Percentiles rank a stretch among this genome's conserved stretches.
Evolutionary conservation across 1,284 basidiomycete species (phyloP).

Genomic region (Peniophora sp.): DNA sequence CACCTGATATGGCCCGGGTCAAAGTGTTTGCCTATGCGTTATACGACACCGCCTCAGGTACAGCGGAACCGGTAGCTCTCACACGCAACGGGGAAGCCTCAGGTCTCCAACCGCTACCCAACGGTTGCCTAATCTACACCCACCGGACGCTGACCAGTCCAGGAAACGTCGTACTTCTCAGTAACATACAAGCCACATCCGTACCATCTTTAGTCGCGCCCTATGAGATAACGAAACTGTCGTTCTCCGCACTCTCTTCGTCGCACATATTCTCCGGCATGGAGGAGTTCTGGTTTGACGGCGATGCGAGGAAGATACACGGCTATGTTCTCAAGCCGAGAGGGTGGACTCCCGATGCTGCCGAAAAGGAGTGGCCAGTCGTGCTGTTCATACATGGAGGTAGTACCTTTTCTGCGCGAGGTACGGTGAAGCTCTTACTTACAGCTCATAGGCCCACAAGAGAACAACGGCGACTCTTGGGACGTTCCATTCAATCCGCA

Average conservation of each 20-base stretch:
- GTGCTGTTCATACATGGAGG: slow-evolving; percentile 71
- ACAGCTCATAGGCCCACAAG: slow-evolving; percentile 47
- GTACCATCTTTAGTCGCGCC: too few relatives aligned
- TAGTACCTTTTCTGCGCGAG: slow-evolving; percentile 7
- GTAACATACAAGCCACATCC: slow-evolving; percentile 24
- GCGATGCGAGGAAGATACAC: slow-evolving; percentile 66
- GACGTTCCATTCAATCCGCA: slow-evolving; percentile 83
- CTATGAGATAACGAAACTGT: background rate
- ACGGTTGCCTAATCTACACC: slow-evolving; percentile 57
- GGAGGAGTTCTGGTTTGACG: slow-evolving; percentile 81
- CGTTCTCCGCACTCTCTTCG: background rate
- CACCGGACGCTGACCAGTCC: slow-evolving; percentile 63
- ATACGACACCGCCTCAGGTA: slow-evolving; percentile 33
- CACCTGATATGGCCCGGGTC: slow-evolving; percentile 64
- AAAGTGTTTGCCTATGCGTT: slow-evolving; percentile 63
- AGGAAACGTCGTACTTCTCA: slow-evolving; percentile 62
- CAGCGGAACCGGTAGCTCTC: slow-evolving; percentile 42
- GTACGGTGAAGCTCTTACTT: background rate
- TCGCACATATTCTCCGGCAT: background rate
- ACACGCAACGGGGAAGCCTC: slow-evolving; percentile 48
- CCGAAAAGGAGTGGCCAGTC: slow-evolving; percentile 64
- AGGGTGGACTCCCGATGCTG: slow-evolving; percentile 47
- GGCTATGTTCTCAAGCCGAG: slow-evolving; percentile 77
- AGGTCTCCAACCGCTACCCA: slow-evolving; percentile 46
- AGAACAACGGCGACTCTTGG: slow-evolving; percentile 78